These are phyloP conservation scores for Magnolia changhungtana DNA, from an alignment of 164 flowering plant genomes.

Conservation along the genomic window DNA sequence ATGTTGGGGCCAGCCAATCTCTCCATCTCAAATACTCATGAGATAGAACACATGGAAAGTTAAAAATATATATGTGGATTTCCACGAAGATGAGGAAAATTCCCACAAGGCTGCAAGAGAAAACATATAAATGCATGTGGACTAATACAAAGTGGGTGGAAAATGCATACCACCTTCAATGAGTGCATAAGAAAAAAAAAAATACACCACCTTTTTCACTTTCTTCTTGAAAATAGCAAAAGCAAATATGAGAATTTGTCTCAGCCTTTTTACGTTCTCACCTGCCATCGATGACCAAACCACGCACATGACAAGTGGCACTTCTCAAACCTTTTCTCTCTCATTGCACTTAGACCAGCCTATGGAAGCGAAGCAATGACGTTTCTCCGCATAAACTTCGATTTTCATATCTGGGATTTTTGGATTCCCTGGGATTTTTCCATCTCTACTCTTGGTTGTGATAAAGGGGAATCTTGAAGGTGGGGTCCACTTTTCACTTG, in stretches of 20 bases:
- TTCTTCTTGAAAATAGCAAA: not conserved
- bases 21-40: too few relatives aligned
- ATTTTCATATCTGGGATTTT: not conserved
- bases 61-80: not conserved
- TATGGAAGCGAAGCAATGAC: not conserved
- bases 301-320: not conserved
- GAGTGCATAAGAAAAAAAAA: not conserved
- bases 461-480: too few relatives aligned
- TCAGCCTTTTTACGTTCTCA: not conserved
- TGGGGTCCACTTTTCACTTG: too few relatives aligned
- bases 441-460: not conserved
- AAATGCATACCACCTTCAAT: not conserved
- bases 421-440: not conserved
- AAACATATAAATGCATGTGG: not conserved
- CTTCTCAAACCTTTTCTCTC: not conserved
- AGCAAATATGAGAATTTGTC: not conserved
- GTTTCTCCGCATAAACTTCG: not conserved
- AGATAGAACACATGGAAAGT: too few relatives aligned
- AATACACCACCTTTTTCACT: not conserved
- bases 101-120: not conserved
- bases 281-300: not conserved
- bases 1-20: too few relatives aligned
- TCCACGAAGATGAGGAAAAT: not conserved
- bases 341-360: not conserved
- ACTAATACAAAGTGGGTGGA: not conserved